phyloP scores from a whole-genome alignment of 1,284 basidiomycete genomes.

The Marasmius tenuissimus region DNA sequence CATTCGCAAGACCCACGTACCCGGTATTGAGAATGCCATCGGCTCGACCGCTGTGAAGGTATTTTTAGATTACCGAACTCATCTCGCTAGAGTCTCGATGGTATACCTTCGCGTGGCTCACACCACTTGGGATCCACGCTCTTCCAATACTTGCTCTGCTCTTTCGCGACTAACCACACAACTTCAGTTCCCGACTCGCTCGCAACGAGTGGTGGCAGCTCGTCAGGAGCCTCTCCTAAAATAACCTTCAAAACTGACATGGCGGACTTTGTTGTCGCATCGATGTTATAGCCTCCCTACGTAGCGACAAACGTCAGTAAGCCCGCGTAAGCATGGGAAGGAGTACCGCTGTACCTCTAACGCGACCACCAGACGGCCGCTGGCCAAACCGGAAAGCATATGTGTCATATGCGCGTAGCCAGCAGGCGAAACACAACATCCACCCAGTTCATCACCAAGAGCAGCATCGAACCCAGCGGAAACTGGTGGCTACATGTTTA shows the following conservation, averaged over 20 bases:
- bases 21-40: conserved; percentile 65
- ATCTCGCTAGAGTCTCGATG: neutral
- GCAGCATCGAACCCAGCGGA: conserved; percentile 99
- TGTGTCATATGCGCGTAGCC: conserved; percentile 99
- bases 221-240: conserved; percentile 82
- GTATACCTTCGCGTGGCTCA: conserved; percentile 72
- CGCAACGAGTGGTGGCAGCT: conserved; percentile 69
- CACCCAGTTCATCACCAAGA: conserved; percentile 87
- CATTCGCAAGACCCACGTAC: conserved; percentile 29
- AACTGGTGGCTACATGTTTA: conserved; percentile 49
- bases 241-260: conserved; percentile 85
- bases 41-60: conserved; percentile 50
- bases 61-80: conserved; percentile 3
- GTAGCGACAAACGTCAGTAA: conserved; percentile 2
- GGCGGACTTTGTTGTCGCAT: conserved; percentile 86
- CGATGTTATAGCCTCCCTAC: conserved; percentile 94
- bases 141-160: conserved; percentile 93
- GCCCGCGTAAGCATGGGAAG: neutral
- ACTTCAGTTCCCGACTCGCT: conserved; percentile 83
- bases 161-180: conserved; percentile 81
- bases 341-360: conserved; percentile 70
- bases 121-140: conserved; percentile 75
- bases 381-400: conserved; percentile 88
- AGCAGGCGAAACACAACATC: conserved; percentile 88
- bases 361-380: conserved; percentile 88